These are phyloP conservation scores for Botrytis deweyae DNA, from an alignment of 2,329 filamentous ascomycete genomes.

Conservation along the genomic window DNA sequence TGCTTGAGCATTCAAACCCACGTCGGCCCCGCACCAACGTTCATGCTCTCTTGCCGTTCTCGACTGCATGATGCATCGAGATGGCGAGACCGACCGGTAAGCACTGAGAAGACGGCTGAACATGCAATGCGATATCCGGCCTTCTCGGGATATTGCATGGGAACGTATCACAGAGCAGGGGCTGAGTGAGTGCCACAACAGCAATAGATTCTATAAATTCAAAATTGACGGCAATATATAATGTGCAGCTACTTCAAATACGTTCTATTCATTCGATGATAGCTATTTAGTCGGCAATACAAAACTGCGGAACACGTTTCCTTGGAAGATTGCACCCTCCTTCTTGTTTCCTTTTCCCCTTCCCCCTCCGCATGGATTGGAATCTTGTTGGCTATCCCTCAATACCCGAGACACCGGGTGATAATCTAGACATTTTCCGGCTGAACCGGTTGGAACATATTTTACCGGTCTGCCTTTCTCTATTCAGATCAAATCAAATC, in stretches of 20 bases:
- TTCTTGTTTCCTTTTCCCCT: background rate
- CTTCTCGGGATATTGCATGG: conserved; percentile 7
- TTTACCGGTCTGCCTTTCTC: background rate
- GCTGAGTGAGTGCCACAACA: background rate
- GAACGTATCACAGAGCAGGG: background rate
- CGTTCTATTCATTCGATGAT: background rate
- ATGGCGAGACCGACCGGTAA: background rate
- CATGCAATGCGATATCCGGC: background rate
- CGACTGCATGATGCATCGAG: background rate
- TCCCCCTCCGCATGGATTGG: background rate
- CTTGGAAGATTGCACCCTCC: background rate
- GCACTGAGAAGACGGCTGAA: background rate
- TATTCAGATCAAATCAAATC: background rate
- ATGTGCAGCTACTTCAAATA: background rate
- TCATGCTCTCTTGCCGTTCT: background rate
- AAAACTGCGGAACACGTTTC: background rate
- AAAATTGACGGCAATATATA: background rate
- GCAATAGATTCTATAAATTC: background rate
- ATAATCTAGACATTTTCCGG: background rate
- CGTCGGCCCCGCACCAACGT: background rate
- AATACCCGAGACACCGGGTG: conserved; percentile 12
- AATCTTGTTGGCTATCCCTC: background rate
- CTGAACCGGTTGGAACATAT: background rate
- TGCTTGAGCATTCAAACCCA: background rate
- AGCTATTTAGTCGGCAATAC: background rate